Conservation (phyloP, 768 basidiomycete species). For the Trametes cinnabarina region DNA sequence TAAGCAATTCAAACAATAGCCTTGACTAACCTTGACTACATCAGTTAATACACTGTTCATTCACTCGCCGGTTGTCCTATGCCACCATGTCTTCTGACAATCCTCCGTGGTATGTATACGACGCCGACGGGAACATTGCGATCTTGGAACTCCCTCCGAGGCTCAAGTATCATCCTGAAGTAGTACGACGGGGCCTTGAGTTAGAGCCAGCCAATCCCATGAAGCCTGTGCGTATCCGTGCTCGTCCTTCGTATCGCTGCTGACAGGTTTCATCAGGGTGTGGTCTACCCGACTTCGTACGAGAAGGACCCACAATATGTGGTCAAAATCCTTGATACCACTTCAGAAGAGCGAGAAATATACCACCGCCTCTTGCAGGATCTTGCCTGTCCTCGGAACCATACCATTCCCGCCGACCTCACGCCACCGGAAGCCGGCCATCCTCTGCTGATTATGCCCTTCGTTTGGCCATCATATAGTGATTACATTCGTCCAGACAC, state of each 20-base stretch:
- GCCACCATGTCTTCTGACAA: not conserved
- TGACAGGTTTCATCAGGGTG: not conserved
- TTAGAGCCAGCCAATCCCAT: not conserved
- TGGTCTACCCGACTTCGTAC: not conserved
- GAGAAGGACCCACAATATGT: not conserved
- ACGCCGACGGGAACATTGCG: not conserved
- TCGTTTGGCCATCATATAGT: not conserved
- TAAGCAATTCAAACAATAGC: no score
- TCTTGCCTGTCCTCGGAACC: not conserved
- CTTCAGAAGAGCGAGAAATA: not conserved
- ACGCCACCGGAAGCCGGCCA: not conserved
- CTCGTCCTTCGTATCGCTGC: not conserved
- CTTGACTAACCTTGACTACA: no score
- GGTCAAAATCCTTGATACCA: not conserved
- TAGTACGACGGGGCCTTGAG: not conserved
- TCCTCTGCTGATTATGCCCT: not conserved
- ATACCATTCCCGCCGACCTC: not conserved
- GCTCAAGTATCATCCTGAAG: not conserved
- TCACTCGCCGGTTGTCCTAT: no score
- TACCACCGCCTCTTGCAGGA: not conserved
- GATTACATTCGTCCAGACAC: not conserved
- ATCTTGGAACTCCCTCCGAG: not conserved
- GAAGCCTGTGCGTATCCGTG: not conserved
- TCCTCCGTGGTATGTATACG: not conserved
- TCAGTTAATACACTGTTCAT: no score